Base-by-base conservation (phyloP, 148 eudicot species). In the Chenopodium album region DNA sequence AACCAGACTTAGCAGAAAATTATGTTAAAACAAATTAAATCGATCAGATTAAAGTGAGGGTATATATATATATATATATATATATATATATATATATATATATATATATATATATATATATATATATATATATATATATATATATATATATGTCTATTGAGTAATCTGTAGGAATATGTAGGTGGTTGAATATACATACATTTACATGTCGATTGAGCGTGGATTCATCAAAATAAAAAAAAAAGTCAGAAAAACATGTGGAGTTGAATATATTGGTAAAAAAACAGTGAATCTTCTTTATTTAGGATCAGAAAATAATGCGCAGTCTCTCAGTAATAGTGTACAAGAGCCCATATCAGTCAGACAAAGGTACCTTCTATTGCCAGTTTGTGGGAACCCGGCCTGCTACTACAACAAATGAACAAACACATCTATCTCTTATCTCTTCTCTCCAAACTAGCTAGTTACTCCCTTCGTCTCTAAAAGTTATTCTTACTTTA, bases 321-420 rank as follows among this genome's bases (percentile, higher is more conserved):
- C 29, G 69, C 48, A 62, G 79, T 66, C 62, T 14, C 62, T 13
- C 70, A 76, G 65, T 32, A 22, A 20, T 16, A 56, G 62, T 14
- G 19, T 19, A 60, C 44, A 28, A 29, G 79, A 34, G 79, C 68
- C 68, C 69, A 76, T 76, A 60, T 59, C 65, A 60, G 9, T 12
- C n/a, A 76, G 79, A 76, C 79, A 62, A 60, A 76, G 79, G 79
- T 60, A 76, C 79, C 79, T 76, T 62, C 31, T 32, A 76, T 76
- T 76, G 68, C 50, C 79, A 76, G 50, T 60, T 17, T 76, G 47
- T 76, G 78, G 67, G 68, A 76, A 56, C 28, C 67, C 32, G 13
- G 12, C 37, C 13, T 52, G 19, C 44, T 41, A 41, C 44, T 5
- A 41, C 44, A 34, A 34, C 44, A 23, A 23, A 23, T 23, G 23